Conservation (phyloP, 257 asterid species). For the Handroanthus guayacan region DNA sequence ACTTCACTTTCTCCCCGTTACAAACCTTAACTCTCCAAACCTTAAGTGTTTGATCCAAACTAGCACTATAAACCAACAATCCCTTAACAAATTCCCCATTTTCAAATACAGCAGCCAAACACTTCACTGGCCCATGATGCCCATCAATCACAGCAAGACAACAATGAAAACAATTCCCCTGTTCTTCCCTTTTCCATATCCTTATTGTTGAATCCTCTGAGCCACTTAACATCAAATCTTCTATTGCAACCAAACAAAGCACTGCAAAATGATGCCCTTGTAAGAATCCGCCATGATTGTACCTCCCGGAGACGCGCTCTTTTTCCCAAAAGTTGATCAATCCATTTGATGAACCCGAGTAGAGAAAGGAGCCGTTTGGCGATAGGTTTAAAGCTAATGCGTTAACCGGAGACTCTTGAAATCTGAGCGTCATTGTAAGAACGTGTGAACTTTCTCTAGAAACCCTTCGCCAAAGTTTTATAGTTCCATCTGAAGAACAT, state of each 20-base stretch:
- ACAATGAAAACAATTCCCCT: slow-evolving; percentile 56
- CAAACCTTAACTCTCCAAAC: slow-evolving; percentile 73
- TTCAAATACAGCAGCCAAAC: slow-evolving; percentile 72
- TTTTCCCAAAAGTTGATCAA: slow-evolving; percentile 77
- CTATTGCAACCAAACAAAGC: slow-evolving; percentile 62
- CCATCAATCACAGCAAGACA: slow-evolving; percentile 77
- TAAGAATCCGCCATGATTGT: slow-evolving; percentile 67
- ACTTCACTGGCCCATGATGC: slow-evolving; percentile 77
- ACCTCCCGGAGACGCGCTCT: slow-evolving; percentile 67
- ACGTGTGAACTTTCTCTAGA: slow-evolving; percentile 57
- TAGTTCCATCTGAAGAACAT: slow-evolving; percentile 69
- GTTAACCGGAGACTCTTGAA: slow-evolving; percentile 74
- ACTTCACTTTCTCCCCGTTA: slow-evolving; percentile 45
- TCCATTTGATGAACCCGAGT: slow-evolving; percentile 79
- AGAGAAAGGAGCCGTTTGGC: slow-evolving; percentile 45
- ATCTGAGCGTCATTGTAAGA: slow-evolving; percentile 67
- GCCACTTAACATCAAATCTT: slow-evolving; percentile 65
- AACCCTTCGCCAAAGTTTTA: slow-evolving; percentile 75
- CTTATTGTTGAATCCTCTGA: slow-evolving; percentile 81
- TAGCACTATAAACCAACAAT: slow-evolving; percentile 70
- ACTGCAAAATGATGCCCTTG: slow-evolving; percentile 78
- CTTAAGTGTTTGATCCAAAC: slow-evolving; percentile 75
- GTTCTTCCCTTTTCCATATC: slow-evolving; percentile 73
- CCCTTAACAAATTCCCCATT: slow-evolving; percentile 40
- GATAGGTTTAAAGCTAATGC: slow-evolving; percentile 54